Evolutionary conservation across 1,139 yeast genomes (phyloP).

Genomic region (Ogataea hybrid): DNA sequence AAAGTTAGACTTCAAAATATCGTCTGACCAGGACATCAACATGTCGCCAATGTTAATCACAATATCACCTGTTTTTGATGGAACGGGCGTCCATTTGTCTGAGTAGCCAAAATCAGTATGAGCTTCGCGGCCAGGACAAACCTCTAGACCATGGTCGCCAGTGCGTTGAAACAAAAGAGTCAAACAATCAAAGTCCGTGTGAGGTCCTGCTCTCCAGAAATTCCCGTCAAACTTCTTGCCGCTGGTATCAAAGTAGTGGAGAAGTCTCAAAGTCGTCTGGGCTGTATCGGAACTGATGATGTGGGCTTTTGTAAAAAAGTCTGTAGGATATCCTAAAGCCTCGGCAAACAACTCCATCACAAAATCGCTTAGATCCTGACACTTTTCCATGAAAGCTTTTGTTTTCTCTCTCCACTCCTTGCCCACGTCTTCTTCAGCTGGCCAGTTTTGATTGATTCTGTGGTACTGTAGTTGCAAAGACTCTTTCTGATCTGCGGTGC

Average conservation of each 20-base stretch:
- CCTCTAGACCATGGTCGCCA: slow-evolving; percentile 35
- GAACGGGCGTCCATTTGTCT: slow-evolving; percentile 34
- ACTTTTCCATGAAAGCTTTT: slow-evolving; percentile 24
- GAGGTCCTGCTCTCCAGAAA: slow-evolving; percentile 36
- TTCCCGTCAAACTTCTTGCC: slow-evolving; percentile 23
- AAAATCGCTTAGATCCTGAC: slow-evolving; percentile 27
- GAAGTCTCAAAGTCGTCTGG: slow-evolving; percentile 33
- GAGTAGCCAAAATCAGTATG: slow-evolving; percentile 33
- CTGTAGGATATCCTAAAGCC: slow-evolving; percentile 28
- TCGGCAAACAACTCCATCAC: slow-evolving; percentile 30
- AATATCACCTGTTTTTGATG: slow-evolving; percentile 33
- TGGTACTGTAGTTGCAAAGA: slow-evolving; percentile 34
- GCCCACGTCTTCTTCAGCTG: slow-evolving; percentile 29
- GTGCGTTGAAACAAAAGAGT: slow-evolving; percentile 34
- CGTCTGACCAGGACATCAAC: slow-evolving; percentile 37
- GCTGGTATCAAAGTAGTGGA: slow-evolving; percentile 32
- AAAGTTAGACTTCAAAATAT: slow-evolving; percentile 32
- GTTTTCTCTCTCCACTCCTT: slow-evolving; percentile 28
- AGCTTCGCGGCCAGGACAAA: slow-evolving; percentile 35
- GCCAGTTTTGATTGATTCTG: slow-evolving; percentile 32
- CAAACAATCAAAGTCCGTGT: slow-evolving; percentile 34
- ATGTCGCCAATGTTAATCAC: slow-evolving; percentile 36
- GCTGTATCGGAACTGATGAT: slow-evolving; percentile 29
- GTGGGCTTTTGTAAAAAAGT: slow-evolving; percentile 30
- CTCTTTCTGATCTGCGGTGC: slow-evolving; percentile 33